These are phyloP conservation scores for Termitomyces sp. DNA, from an alignment of 768 basidiomycete species.

Conservation along the genomic window DNA sequence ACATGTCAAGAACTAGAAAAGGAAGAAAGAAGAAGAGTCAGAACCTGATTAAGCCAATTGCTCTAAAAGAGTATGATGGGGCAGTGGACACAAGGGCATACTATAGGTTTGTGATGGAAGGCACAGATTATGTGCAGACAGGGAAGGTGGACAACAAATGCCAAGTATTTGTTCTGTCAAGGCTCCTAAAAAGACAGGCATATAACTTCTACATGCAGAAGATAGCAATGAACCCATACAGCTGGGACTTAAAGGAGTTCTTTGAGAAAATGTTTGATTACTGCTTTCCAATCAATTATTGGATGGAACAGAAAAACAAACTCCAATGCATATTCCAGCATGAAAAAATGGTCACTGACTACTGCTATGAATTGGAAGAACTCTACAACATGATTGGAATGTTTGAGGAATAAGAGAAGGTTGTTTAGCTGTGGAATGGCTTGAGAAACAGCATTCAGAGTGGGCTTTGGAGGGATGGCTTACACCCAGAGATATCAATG, in stretches of 20 bases:
- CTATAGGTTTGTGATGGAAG: constrained; percentile 22
- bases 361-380: constrained; percentile 27
- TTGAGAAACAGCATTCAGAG: background rate
- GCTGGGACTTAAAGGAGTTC: constrained; percentile 24
- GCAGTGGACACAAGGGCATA: constrained; percentile 15
- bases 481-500: constrained; percentile 6
- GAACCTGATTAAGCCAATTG: background rate
- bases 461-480: constrained; percentile 4
- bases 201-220: constrained; percentile 27
- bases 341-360: constrained; percentile 23
- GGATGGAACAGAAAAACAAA: constrained; percentile 19
- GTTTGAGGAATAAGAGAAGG: constrained; percentile 7
- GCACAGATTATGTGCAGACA: constrained; percentile 17
- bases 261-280: constrained; percentile 17
- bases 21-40: background rate
- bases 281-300: constrained; percentile 29
- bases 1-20: background rate
- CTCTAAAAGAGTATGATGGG: constrained; percentile 23
- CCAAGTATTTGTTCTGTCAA: constrained; percentile 18
- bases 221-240: constrained; percentile 18
- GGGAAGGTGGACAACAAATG: constrained; percentile 10
- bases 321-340: constrained; percentile 20
- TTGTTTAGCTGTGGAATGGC: constrained; percentile 13
- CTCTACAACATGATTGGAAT: constrained; percentile 27
- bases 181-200: constrained; percentile 25